A percentile compares a stretch with the other conserved stretches of the same genome.
phyloP scores from a whole-genome alignment of 306 rosid species.

The Canavalia ensiformis region DNA sequence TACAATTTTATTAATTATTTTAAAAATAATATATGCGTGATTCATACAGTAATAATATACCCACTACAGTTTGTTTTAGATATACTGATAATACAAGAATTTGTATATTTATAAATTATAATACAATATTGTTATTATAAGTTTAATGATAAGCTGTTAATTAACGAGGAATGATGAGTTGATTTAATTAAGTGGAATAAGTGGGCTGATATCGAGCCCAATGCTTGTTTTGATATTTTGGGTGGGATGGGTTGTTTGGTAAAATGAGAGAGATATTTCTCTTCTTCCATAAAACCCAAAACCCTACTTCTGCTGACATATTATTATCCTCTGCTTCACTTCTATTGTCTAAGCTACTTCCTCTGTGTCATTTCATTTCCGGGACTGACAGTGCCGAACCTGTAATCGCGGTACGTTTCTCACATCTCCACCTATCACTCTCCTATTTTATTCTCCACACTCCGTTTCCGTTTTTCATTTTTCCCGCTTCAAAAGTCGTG shows the following conservation, averaged over 20 bases:
- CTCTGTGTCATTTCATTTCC: constrained; percentile 8
- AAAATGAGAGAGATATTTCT: constrained; percentile 44
- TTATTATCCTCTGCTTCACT: constrained; percentile 44
- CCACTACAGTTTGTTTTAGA: too few relatives aligned
- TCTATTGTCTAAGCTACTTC: background rate
- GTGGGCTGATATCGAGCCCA: too few relatives aligned
- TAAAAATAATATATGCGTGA: too few relatives aligned
- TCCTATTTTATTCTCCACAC: background rate
- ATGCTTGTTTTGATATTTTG: background rate
- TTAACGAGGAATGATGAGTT: too few relatives aligned
- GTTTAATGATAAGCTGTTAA: too few relatives aligned
- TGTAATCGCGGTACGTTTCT: constrained; percentile 31
- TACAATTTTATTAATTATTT: too few relatives aligned
- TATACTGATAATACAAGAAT: too few relatives aligned
- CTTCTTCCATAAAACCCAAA: constrained; percentile 56
- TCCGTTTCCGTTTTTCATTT: background rate
- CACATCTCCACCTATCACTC: background rate
- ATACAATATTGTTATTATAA: too few relatives aligned
- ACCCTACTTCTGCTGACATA: constrained; percentile 53
- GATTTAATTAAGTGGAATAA: too few relatives aligned
- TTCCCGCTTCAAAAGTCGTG: background rate
- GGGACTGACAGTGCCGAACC: background rate
- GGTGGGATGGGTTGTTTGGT: constrained; percentile 8
- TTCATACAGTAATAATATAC: too few relatives aligned
- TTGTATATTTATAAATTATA: too few relatives aligned